phyloP scores from a whole-genome alignment of 2,329 filamentous ascomycete genomes.

The Cordyceps fumosorosea region DNA sequence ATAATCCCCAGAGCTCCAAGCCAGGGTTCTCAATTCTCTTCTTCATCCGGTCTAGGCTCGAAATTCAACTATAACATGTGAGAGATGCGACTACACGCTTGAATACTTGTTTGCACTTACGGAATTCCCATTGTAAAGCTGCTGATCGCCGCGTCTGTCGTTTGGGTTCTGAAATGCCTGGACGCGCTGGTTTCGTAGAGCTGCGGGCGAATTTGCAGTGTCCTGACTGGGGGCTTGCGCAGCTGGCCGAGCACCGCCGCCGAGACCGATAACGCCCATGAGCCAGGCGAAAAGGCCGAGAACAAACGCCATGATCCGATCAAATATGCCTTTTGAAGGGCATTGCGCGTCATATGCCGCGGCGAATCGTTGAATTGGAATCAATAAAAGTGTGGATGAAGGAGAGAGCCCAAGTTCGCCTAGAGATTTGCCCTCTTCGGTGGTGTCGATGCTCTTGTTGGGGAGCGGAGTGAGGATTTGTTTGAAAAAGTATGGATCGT shows the following conservation, averaged over 20 bases:
- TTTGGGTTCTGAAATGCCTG: constrained; percentile 26
- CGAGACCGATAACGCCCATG: constrained; percentile 23
- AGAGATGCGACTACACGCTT: constrained; percentile 18
- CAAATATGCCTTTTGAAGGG: constrained; percentile 22
- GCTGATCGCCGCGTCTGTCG: constrained; percentile 50
- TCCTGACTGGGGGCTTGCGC: neutral
- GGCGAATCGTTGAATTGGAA: constrained; percentile 53
- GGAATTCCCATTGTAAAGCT: constrained; percentile 89
- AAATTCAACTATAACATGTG: constrained; percentile 53
- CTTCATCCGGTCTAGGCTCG: constrained; percentile 56
- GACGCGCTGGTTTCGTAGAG: constrained; percentile 19
- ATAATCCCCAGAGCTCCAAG: neutral
- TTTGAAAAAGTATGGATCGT: constrained; percentile 72
- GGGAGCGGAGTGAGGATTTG: constrained; percentile 74
- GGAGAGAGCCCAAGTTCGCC: constrained; percentile 67
- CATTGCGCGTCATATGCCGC: constrained; percentile 32
- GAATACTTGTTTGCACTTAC: constrained; percentile 40
- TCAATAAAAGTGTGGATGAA: constrained; percentile 74
- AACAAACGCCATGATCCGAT: constrained; percentile 25
- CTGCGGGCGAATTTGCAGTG: constrained; percentile 1
- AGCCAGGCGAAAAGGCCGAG: constrained; percentile 24
- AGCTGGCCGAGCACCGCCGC: constrained; percentile 13
- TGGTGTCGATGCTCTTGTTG: constrained; percentile 64
- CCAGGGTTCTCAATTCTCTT: constrained; percentile 31
- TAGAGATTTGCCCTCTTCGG: constrained; percentile 66